Evolutionary conservation across 2,329 filamentous ascomycete species (phyloP), one percentile per base, ranked within the genome.

Genomic region (Epichloe typhina): DNA sequence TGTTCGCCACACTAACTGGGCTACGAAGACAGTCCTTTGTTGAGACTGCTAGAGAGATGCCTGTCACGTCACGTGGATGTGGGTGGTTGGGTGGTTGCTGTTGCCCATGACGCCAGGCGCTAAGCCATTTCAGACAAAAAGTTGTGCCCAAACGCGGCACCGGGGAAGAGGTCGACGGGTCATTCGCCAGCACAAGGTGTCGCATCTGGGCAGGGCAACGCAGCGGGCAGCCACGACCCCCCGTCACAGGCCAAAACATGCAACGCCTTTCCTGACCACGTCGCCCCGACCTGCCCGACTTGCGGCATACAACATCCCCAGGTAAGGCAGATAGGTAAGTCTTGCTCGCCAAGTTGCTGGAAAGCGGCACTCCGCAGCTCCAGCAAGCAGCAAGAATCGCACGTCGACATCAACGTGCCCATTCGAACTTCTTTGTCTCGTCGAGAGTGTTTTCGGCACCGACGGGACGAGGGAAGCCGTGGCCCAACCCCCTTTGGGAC

Each of bases 231-330:
- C 36, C 37, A 26, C 13, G 12, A 23, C n/a, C 47, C 17, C 52
- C 52, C 50, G 55, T 58, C 59, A 61, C 59, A 54, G 56, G 59
- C 58, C 58, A 61, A 60, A 61, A 60, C 59, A 61, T 50, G 47
- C 50, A 54, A 52, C 50, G 37, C 43, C 37, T 52, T 53, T 51
- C 47, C 38, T 42, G 36, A 46, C 45, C 33, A 19, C 45, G 36
- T 45, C 49, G 49, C 39, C 48, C 45, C 39, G 44, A 35, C 52
- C 42, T 33, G 51, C 45, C 17, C 17, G 17, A 19, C 17, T 19
- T 19, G 17, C 17, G 48, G 45, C 46, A 43, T 40, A 8, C 52
- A 52, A 52, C 52, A 49, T 51, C 19, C 36, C 46, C 43, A 53
- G 52, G 52, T 50, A 50, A 53, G 50, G 50, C 42, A 53, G 49